Percentiles rank a stretch among this genome's conserved stretches.
phyloP scores from a whole-genome alignment of 768 basidiomycete species.

The Podaxis carcinomalis region DNA sequence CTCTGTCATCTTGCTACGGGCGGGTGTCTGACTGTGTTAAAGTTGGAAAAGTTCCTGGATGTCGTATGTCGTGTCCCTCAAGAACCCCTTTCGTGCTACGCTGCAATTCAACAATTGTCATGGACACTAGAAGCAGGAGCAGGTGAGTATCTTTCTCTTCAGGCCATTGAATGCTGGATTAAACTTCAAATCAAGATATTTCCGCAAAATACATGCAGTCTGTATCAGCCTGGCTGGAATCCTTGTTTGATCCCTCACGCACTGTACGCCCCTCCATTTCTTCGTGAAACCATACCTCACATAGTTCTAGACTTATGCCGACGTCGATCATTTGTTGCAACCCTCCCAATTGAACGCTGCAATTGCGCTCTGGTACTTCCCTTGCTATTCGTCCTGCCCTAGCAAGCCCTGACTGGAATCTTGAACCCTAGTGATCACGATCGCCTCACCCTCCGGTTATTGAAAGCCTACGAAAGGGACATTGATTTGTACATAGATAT shows the following conservation, averaged over 20 bases:
- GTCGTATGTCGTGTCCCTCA: constrained; percentile 9
- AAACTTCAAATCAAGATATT: not conserved
- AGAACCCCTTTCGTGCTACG: constrained; percentile 39
- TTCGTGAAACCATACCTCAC: not conserved
- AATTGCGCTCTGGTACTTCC: not conserved
- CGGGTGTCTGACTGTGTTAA: not conserved
- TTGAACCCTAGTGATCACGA: constrained; percentile 33
- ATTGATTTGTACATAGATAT: constrained; percentile 36
- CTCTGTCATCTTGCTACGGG: not conserved
- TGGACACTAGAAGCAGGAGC: constrained; percentile 41
- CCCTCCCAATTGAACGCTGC: constrained; percentile 7
- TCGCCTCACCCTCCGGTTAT: constrained; percentile 33
- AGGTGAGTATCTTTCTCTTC: constrained; percentile 28
- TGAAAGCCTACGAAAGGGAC: constrained; percentile 32
- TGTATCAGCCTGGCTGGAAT: constrained; percentile 8
- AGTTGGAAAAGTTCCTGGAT: constrained; percentile 9
- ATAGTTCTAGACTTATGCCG: not conserved
- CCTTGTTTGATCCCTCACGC: not conserved
- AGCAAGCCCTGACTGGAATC: not conserved
- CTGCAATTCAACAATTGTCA: constrained; percentile 52
- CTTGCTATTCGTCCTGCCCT: not conserved
- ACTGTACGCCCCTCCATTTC: not conserved
- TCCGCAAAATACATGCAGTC: constrained; percentile 4
- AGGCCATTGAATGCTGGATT: not conserved
- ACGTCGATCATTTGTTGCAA: not conserved